phyloP scores from a whole-genome alignment of 257 asterid species.

The Nicotiana otophora region DNA sequence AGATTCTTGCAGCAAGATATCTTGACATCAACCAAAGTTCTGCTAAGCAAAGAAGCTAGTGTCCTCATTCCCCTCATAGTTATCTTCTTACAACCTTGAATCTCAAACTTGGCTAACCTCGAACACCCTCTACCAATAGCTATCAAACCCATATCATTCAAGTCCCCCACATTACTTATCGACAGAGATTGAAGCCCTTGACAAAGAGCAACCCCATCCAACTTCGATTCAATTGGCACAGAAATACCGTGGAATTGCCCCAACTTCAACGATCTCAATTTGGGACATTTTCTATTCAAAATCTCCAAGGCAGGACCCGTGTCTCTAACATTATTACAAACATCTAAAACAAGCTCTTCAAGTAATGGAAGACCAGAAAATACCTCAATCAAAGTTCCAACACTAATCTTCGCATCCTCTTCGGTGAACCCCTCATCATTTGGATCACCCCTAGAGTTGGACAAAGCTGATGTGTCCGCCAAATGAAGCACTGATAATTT shows the following conservation, averaged over 20 bases:
- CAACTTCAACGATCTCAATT: conserved; percentile 58
- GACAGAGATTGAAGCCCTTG: conserved; percentile 62
- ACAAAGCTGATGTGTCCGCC: conserved; percentile 62
- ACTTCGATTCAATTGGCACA: conserved; percentile 57
- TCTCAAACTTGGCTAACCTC: conserved; percentile 59
- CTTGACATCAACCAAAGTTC: conserved; percentile 65
- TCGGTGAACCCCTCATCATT: conserved; percentile 45
- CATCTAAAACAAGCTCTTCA: conserved; percentile 67
- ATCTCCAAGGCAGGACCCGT: conserved; percentile 78
- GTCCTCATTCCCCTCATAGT: conserved; percentile 81
- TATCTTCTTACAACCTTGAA: conserved; percentile 67
- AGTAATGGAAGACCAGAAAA: conserved; percentile 66
- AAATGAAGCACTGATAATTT: conserved; percentile 58
- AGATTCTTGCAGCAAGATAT: conserved; percentile 82
- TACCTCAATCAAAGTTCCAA: conserved; percentile 67
- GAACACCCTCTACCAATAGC: conserved; percentile 88
- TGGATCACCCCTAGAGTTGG: conserved; percentile 43
- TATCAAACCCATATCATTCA: conserved; percentile 85
- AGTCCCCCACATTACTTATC: conserved; percentile 61
- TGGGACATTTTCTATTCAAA: conserved; percentile 60
- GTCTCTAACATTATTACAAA: conserved; percentile 61
- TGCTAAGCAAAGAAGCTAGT: conserved; percentile 45
- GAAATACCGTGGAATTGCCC: conserved; percentile 83
- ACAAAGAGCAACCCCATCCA: conserved; percentile 83
- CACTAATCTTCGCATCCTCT: conserved; percentile 56